Conservation (phyloP, 1,284 basidiomycete genomes). For the Filobasidium uniguttulatum region DNA sequence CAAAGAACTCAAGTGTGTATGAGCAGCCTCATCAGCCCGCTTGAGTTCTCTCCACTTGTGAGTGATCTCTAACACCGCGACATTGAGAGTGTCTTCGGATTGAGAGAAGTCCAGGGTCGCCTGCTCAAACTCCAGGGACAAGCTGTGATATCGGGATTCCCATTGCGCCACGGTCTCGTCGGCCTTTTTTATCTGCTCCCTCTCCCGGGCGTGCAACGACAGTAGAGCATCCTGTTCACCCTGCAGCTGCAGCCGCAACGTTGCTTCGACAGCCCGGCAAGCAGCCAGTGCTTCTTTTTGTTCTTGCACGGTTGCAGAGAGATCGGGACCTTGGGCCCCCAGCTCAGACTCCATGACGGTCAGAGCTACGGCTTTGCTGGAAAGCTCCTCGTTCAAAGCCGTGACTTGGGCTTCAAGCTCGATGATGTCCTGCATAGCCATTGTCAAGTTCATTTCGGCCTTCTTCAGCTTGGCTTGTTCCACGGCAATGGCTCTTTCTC, state of each 20-base stretch:
- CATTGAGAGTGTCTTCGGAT: too few relatives aligned
- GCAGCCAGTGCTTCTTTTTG: slow-evolving; percentile 1
- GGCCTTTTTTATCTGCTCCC: too few relatives aligned
- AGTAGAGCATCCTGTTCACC: too few relatives aligned
- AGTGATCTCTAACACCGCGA: too few relatives aligned
- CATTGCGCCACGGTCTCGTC: too few relatives aligned
- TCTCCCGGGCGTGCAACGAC: too few relatives aligned
- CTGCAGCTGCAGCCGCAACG: neutral
- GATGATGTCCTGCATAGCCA: slow-evolving; percentile 6
- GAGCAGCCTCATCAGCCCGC: too few relatives aligned
- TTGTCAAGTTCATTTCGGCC: slow-evolving; percentile 9
- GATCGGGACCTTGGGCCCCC: neutral
- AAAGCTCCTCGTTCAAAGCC: neutral
- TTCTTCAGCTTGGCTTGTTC: slow-evolving; percentile 14
- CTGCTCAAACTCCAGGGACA: too few relatives aligned
- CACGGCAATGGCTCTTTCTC: slow-evolving; percentile 10
- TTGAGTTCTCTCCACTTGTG: too few relatives aligned
- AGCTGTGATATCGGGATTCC: too few relatives aligned
- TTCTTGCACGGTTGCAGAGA: slow-evolving; percentile 1
- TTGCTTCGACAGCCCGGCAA: neutral
- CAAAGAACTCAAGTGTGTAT: too few relatives aligned
- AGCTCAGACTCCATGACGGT: neutral
- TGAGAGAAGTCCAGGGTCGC: too few relatives aligned
- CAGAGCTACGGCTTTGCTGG: neutral
- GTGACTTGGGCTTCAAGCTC: neutral